phyloP scores from a whole-genome alignment of 179 eudicot species.

The Corrigiola litoralis region DNA sequence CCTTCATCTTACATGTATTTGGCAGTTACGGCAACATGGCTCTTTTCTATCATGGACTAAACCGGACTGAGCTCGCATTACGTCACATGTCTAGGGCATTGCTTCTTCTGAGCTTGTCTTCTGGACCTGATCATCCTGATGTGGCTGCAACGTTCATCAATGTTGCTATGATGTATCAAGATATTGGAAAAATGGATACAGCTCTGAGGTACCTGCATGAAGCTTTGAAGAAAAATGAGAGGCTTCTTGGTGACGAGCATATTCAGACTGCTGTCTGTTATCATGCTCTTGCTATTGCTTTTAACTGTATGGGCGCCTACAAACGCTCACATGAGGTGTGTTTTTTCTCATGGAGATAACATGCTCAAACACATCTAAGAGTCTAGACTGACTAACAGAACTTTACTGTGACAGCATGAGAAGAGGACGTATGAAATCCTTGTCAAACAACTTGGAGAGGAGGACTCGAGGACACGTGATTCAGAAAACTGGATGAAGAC shows the following conservation, averaged over 20 bases:
- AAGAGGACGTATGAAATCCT: constrained; percentile 93
- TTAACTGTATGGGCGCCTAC: constrained; percentile 84
- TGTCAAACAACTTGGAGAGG: constrained; percentile 93
- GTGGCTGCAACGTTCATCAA: constrained; percentile 92
- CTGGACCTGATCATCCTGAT: constrained; percentile 97
- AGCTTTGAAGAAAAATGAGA: constrained; percentile 87
- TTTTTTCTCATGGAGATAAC: background rate
- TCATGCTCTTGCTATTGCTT: constrained; percentile 95
- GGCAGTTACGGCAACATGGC: constrained; percentile 98
- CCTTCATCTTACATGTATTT: background rate
- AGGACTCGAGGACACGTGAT: constrained; percentile 91
- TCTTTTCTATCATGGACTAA: constrained; percentile 91
- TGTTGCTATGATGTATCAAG: constrained; percentile 99
- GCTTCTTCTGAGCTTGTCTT: constrained; percentile 76
- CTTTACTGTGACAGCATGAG: constrained; percentile 62
- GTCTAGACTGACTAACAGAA: background rate
- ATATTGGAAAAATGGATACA: constrained; percentile 77
- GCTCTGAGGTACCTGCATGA: constrained; percentile 97
- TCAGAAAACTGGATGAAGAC: constrained; percentile 94
- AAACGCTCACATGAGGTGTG: constrained; percentile 91
- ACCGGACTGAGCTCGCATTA: constrained; percentile 89
- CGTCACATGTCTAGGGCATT: constrained; percentile 93
- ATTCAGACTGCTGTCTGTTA: constrained; percentile 97
- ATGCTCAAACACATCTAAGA: background rate
- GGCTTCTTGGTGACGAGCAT: constrained; percentile 91